Percentiles rank a stretch among this genome's conserved stretches.
phyloP scores from a whole-genome alignment of 805 yeast species.

The Wickerhamomyces silvicola region DNA sequence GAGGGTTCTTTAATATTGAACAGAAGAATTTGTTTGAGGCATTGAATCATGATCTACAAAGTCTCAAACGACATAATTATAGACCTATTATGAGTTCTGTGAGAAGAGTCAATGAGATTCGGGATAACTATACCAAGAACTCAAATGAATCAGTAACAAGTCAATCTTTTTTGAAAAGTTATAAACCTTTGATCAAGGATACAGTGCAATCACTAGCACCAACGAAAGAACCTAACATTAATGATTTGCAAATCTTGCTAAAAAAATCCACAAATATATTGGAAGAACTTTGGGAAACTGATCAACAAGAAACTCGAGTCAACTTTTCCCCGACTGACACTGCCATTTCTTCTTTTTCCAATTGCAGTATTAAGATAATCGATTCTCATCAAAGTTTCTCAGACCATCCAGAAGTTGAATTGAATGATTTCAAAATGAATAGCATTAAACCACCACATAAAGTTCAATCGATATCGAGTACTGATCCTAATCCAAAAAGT shows the following conservation, averaged over 20 bases:
- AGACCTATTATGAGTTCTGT: slow-evolving; percentile 11
- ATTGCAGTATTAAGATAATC: neutral
- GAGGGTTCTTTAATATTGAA: slow-evolving; percentile 11
- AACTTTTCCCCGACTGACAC: neutral
- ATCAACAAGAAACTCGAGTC: neutral
- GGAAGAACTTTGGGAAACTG: neutral
- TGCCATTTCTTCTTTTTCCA: neutral
- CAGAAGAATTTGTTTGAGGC: slow-evolving; percentile 20
- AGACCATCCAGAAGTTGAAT: too few species aligned
- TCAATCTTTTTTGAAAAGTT: neutral
- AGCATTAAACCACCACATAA: too few species aligned
- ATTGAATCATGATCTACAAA: slow-evolving; percentile 15
- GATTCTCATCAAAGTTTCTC: too few species aligned
- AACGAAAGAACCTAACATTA: too few species aligned
- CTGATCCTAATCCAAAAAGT: too few species aligned
- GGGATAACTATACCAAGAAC: neutral
- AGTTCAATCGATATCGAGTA: too few species aligned
- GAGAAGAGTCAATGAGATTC: slow-evolving; percentile 2
- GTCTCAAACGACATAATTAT: slow-evolving; percentile 14
- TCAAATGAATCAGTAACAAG: neutral
- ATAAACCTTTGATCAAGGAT: neutral
- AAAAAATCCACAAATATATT: neutral
- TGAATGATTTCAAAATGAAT: too few species aligned
- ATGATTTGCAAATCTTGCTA: neutral
- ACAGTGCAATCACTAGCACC: neutral